Evolutionary conservation across 2,329 filamentous ascomycete genomes (phyloP).

Genomic region (Hortaea sp.): DNA sequence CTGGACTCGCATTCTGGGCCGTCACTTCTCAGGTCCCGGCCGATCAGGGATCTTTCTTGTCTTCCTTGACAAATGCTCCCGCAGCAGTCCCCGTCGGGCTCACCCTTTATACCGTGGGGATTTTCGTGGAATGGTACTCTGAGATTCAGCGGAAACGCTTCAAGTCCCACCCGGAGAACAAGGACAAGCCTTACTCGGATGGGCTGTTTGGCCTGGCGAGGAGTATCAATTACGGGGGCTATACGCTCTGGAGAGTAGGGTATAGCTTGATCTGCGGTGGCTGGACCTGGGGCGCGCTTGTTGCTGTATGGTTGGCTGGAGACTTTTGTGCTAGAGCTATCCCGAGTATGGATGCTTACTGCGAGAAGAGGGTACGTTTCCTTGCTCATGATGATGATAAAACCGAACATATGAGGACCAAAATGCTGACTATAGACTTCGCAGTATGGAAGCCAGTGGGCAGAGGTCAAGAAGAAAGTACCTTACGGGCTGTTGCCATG

Average conservation of each 20-base stretch:
- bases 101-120: slow-evolving; percentile 10
- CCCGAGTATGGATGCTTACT: slow-evolving; percentile 19
- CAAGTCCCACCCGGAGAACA: slow-evolving; percentile 14
- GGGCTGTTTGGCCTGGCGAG: slow-evolving; percentile 15
- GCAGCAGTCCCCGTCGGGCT: slow-evolving; percentile 3
- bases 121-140: slow-evolving; percentile 17
- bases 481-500: slow-evolving; percentile 17
- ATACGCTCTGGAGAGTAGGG: slow-evolving; percentile 17
- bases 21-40: slow-evolving; percentile 10
- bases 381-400: neutral
- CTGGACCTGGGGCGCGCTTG: slow-evolving; percentile 9
- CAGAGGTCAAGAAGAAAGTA: slow-evolving; percentile 13
- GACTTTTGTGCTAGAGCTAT: slow-evolving; percentile 17
- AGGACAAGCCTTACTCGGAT: slow-evolving; percentile 15
- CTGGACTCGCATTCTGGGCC: slow-evolving; percentile 13
- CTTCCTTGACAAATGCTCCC: slow-evolving; percentile 3
- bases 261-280: slow-evolving; percentile 16
- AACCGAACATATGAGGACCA: neutral
- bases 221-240: slow-evolving; percentile 20
- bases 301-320: slow-evolving; percentile 9
- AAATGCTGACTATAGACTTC: slow-evolving; percentile 1
- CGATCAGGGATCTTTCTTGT: slow-evolving; percentile 3
- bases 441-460: slow-evolving; percentile 18
- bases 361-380: slow-evolving; percentile 13
- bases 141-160: slow-evolving; percentile 18